These are phyloP conservation scores for Fagus crenata DNA, from an alignment of 306 rosid genomes.

Conservation along the genomic window DNA sequence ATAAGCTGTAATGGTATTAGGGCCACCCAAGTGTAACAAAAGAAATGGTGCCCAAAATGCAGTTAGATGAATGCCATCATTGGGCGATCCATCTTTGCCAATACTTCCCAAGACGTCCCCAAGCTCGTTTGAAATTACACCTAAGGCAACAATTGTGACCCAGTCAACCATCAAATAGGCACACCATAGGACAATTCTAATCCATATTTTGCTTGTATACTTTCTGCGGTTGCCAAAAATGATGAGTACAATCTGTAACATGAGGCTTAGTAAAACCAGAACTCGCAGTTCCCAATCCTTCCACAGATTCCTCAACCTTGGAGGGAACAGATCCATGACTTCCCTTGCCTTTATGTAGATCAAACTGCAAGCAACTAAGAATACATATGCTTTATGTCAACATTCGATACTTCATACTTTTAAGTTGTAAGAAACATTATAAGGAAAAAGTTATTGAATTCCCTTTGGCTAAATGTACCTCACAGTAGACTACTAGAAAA, in stretches of 20 bases:
- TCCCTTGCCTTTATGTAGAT: not conserved
- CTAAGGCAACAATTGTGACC: not conserved
- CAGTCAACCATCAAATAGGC: slow-evolving; percentile 1
- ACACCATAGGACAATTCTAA: not conserved
- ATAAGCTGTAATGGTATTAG: slow-evolving; percentile 12
- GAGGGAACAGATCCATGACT: not conserved
- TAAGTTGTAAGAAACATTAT: no score
- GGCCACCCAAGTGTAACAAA: slow-evolving; percentile 16
- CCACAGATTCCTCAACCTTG: not conserved
- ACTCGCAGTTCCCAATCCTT: not conserved
- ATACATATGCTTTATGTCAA: no score
- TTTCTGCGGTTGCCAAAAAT: not conserved
- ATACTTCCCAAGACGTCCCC: not conserved
- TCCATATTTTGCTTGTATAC: not conserved
- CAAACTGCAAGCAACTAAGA: not conserved
- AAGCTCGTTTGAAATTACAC: not conserved
- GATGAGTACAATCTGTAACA: not conserved
- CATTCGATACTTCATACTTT: no score
- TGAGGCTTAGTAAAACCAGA: not conserved
- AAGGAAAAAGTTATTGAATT: no score
- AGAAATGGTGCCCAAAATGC: slow-evolving; percentile 5
- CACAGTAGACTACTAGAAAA: no score
- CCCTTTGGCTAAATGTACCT: no score
- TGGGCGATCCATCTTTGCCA: no score
- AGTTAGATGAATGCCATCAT: not conserved